phyloP scores from a whole-genome alignment of 2,329 filamentous ascomycete genomes.

The Balansia obtecta region DNA sequence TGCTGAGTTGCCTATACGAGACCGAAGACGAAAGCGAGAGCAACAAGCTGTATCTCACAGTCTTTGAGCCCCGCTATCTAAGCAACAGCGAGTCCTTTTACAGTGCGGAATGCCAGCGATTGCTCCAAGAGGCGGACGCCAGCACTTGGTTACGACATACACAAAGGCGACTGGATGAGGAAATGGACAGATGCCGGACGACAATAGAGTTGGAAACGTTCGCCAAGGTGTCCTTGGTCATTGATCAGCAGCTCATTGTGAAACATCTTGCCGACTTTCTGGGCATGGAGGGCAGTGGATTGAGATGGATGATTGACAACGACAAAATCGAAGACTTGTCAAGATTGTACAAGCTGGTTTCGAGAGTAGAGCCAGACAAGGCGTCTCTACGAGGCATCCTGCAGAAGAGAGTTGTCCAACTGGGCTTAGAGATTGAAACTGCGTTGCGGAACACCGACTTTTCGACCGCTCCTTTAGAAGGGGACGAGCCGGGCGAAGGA shows the following conservation, averaged over 20 bases:
- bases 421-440: constrained; percentile 75
- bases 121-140: constrained; percentile 70
- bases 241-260: constrained; percentile 70
- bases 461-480: constrained; percentile 27
- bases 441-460: constrained; percentile 43
- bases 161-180: constrained; percentile 62
- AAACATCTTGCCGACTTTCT: constrained; percentile 72
- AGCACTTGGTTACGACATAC: constrained; percentile 71
- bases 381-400: constrained; percentile 56
- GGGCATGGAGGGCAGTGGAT: constrained; percentile 70
- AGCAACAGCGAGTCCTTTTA: constrained; percentile 64
- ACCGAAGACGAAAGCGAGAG: constrained; percentile 64
- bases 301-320: constrained; percentile 85
- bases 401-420: constrained; percentile 61
- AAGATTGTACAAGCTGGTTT: constrained; percentile 71
- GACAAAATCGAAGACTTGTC: constrained; percentile 66
- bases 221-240: constrained; percentile 60
- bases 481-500: constrained; percentile 34
- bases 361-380: constrained; percentile 66
- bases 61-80: constrained; percentile 72
- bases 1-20: constrained; percentile 84
- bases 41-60: constrained; percentile 70
- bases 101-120: constrained; percentile 54
- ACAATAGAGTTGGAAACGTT: constrained; percentile 64
- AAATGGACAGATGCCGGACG: constrained; percentile 69